Percentiles rank a stretch among this genome's conserved stretches.
These are phyloP conservation scores for Penicillium sp. DNA, from an alignment of 2,329 filamentous ascomycete species.

Conservation along the genomic window DNA sequence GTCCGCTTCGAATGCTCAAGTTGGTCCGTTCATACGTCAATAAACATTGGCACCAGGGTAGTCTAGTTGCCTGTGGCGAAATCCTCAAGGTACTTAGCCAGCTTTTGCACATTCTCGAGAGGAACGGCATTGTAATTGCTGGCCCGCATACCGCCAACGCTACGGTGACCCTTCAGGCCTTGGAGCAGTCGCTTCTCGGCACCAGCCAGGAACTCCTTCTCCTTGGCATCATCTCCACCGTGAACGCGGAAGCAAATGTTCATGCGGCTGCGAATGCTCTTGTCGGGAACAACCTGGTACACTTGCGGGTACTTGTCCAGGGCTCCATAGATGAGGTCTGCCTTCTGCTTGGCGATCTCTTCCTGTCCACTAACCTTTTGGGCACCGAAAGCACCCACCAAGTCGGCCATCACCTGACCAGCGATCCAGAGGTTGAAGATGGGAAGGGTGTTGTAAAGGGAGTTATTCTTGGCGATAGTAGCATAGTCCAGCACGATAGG, in stretches of 20 bases:
- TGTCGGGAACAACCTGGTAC: conserved; percentile 79
- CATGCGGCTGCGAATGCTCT: conserved; percentile 78
- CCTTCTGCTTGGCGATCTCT: conserved; percentile 71
- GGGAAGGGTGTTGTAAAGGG: conserved; percentile 90
- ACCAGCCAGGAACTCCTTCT: conserved; percentile 77
- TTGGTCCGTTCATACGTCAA: conserved; percentile 15
- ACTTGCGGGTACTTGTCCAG: conserved; percentile 71
- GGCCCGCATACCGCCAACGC: conserved; percentile 80
- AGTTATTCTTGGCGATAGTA: conserved; percentile 87
- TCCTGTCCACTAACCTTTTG: conserved; percentile 76
- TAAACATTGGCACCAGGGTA: conserved; percentile 4
- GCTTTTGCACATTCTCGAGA: conserved; percentile 44
- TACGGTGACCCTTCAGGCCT: conserved; percentile 86
- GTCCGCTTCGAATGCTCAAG: conserved; percentile 6
- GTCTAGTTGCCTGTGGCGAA: conserved; percentile 46
- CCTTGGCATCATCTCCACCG: conserved; percentile 65
- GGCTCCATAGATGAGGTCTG: conserved; percentile 70
- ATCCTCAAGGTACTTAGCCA: conserved; percentile 49
- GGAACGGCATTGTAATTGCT: conserved; percentile 88
- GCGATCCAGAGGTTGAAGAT: conserved; percentile 93
- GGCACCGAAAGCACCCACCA: conserved; percentile 64
- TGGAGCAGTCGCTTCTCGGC: conserved; percentile 68
- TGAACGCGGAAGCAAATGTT: conserved; percentile 89
- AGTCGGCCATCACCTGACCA: conserved; percentile 79
- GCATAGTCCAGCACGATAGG: conserved; percentile 82